Evolutionary conservation across 257 asterid species (phyloP), one percentile per base, ranked within the genome.

Genomic region (Apocynum venetum): DNA sequence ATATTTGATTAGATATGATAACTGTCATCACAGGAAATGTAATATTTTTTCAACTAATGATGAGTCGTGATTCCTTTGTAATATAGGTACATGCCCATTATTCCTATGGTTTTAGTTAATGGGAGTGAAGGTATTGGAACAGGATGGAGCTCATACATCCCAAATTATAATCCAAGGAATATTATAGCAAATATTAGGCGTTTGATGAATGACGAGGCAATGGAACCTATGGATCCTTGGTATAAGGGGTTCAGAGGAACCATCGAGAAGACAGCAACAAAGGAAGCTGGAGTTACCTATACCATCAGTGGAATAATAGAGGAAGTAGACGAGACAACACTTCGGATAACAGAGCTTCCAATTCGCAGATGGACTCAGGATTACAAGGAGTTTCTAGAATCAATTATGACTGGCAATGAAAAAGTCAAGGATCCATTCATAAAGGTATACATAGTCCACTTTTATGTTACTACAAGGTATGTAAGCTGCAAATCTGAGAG

Each of bases 41-140:
- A 57, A 57, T 49, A 44, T n/a, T 46, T 31, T 74, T 43, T 77
- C 4, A 11, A 73, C 59, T 31, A 64, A 51, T 72, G 46, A 77
- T 49, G 9, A 71, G 59, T 70, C 31, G 31, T 86, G 76, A 73
- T 73, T 76, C 60, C 71, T 67, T 41, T 73, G 6, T 77, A 41
- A 57, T 77, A 44, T 69, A 93, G 99, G 99, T 96, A 91, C 71
- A 83, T 91, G 65, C 99, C 99, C 2, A 88, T 85, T 77, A 91
- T 96, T 78, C 99, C 99, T 15, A 72, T 79, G 88, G 98, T 93
- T 76, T 84, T 96, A n/a, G 97, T 96, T 38, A 96, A 96, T 85
- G 99, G 99, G 51, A 91, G 99, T 87, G 99, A 96, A 88, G 99
- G 99, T 72, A 96, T 96, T 63, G 99, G 99, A 68, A 93, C 99